Conservation (phyloP, 495 filamentous ascomycete genomes). For the Penicillium cataractarum region DNA sequence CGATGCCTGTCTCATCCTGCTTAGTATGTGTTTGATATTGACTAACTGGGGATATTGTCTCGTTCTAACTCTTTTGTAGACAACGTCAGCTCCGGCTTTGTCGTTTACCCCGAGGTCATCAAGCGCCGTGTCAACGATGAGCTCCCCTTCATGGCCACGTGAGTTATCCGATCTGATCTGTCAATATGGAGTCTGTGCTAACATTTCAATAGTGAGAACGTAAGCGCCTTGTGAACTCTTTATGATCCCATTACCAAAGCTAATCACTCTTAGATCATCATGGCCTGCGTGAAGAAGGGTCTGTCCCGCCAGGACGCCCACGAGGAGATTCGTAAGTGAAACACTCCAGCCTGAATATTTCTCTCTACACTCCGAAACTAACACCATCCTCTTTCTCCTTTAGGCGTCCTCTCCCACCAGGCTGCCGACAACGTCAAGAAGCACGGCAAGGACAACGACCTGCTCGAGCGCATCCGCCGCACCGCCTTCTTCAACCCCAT, state of each 20-base stretch:
- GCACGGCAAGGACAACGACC: constrained; percentile 78
- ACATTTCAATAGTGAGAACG: constrained; percentile 43
- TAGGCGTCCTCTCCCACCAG: constrained; percentile 82
- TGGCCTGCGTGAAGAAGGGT: constrained; percentile 77
- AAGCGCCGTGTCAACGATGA: constrained; percentile 69
- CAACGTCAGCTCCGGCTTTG: constrained; percentile 81
- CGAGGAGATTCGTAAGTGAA: constrained; percentile 69
- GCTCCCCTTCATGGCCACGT: constrained; percentile 89
- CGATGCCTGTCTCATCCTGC: constrained; percentile 77
- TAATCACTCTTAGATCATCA: constrained; percentile 66
- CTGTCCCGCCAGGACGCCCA: constrained; percentile 87
- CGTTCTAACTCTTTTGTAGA: constrained; percentile 42
- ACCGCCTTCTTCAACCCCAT: constrained; percentile 84
- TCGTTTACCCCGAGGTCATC: constrained; percentile 85
- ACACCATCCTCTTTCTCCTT: constrained; percentile 1
- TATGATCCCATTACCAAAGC: constrained; percentile 5
- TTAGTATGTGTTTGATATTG: constrained; percentile 46
- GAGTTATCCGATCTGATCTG: constrained; percentile 22
- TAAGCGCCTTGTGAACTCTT: constrained; percentile 18
- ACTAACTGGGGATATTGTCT: background rate
- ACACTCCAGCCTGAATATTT: background rate
- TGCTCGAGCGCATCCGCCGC: constrained; percentile 77
- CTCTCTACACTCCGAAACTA: background rate
- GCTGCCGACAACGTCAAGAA: constrained; percentile 80
- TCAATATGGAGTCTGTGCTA: constrained; percentile 15